Evolutionary conservation across 495 filamentous ascomycete species (phyloP).

Genomic region (Aspergillus bertholletiae): DNA sequence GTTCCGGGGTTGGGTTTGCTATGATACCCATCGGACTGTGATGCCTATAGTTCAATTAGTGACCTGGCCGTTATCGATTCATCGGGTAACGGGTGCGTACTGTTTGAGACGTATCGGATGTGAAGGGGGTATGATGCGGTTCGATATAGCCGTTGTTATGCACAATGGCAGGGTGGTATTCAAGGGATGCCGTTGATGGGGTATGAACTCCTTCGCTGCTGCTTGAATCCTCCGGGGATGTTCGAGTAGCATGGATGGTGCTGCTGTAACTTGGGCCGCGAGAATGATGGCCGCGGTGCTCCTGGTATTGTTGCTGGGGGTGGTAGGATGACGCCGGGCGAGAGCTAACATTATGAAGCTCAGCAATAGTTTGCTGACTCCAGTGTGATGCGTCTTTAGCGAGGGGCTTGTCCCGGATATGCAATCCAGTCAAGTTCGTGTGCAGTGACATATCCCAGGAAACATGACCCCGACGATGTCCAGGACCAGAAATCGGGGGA

Average conservation of each 20-base stretch:
- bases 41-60: constrained; percentile 42
- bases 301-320: constrained; percentile 24
- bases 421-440: constrained; percentile 67
- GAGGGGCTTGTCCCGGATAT: constrained; percentile 54
- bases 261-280: constrained; percentile 23
- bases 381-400: constrained; percentile 53
- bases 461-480: constrained; percentile 57
- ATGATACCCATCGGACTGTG: constrained; percentile 36
- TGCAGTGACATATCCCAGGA: constrained; percentile 79
- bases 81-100: constrained; percentile 37
- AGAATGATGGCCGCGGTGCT: constrained; percentile 23
- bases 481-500: constrained; percentile 46
- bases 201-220: constrained; percentile 68
- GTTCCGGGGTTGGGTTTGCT: constrained; percentile 30
- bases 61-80: constrained; percentile 26
- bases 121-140: constrained; percentile 40
- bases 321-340: constrained; percentile 44
- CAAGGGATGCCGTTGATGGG: constrained; percentile 56
- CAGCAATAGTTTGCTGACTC: constrained; percentile 47
- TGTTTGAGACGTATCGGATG: constrained; percentile 40
- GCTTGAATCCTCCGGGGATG: constrained; percentile 69
- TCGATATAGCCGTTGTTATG: constrained; percentile 62
- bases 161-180: constrained; percentile 63
- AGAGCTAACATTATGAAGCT: constrained; percentile 38
- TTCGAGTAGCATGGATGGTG: constrained; percentile 39